Percentiles rank a stretch among this genome's conserved stretches.
phyloP scores from a whole-genome alignment of 495 filamentous ascomycete genomes.

The Parachaetomium inaequale region DNA sequence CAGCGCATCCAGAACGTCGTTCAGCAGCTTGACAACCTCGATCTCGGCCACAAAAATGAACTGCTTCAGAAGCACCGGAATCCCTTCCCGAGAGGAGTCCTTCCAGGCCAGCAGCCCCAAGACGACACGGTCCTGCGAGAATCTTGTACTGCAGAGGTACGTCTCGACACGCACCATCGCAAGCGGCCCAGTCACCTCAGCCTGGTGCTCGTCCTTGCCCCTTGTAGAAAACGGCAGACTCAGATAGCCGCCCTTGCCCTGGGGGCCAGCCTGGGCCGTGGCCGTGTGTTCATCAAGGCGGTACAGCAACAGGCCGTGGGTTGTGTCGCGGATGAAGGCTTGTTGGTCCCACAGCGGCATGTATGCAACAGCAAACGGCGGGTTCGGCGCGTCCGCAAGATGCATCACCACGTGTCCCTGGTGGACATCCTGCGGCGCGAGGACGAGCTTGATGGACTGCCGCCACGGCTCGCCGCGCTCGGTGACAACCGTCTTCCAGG shows the following conservation, averaged over 20 bases:
- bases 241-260: constrained; percentile 76
- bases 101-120: constrained; percentile 84
- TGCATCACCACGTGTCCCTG: constrained; percentile 86
- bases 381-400: constrained; percentile 75
- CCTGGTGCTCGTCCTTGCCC: constrained; percentile 60
- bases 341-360: constrained; percentile 92
- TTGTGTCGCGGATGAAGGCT: constrained; percentile 84
- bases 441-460: constrained; percentile 77
- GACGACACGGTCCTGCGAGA: constrained; percentile 89
- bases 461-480: constrained; percentile 78
- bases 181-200: constrained; percentile 71
- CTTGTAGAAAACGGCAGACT: constrained; percentile 71
- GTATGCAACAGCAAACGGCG: constrained; percentile 85
- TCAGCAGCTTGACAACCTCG: constrained; percentile 90
- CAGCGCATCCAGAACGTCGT: constrained; percentile 85
- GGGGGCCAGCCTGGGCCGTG: constrained; percentile 46
- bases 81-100: constrained; percentile 63
- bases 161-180: constrained; percentile 77
- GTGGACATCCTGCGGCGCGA: constrained; percentile 75
- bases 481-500: constrained; percentile 82
- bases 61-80: constrained; percentile 70
- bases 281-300: constrained; percentile 82
- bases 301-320: constrained; percentile 78
- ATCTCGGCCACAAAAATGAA: constrained; percentile 94
- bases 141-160: constrained; percentile 90